Base-by-base conservation (phyloP, 805 yeast species). In the Candida ulmi region DNA sequence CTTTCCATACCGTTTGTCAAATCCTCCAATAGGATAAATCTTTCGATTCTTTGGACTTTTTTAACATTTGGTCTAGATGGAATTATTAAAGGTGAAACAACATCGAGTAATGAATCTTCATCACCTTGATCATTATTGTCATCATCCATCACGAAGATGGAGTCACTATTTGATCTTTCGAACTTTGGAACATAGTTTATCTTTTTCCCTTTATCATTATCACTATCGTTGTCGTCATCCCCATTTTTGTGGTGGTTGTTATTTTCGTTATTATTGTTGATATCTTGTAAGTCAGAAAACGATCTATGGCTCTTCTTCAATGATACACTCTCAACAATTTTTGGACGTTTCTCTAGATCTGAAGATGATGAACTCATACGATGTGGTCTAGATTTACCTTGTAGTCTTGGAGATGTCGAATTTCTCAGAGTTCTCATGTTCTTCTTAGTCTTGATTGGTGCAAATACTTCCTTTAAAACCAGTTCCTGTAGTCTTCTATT, bases 11-110 rank as follows among this genome's bases (percentile, higher is more conserved):
- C 86, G 39, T 80, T 73, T 0, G 98, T 93, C 36, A 93, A 65
- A 63, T 93, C 99, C 57, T 95, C 99, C 36, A 93, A 67, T 9
- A 93, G 62, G 29, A 93, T 82, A 57, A 88, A 93, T 45, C 95
- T 69, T 62, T 86, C 95, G 30, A 83, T 78, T 39, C 81, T 64
- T 0, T 83, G 76, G 43, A 62, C 67, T 40, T 67, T 67, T 33
- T 69, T 61, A 21, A 61, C 43, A 50, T 45, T 17, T 12, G 36
- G 36, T 32, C 45, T 39, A 8, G 57, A 51, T 26, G 51, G 48
- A 16, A 45, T 42, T 1, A 50, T 40, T 25, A 49, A 17, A 16
- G 58, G 56, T 3, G 56, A 50, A 5, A 47, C 38, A 15, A 43
- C 37, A 28, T 43, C 52, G 12, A 47, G 45, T 16, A 44, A 21